Evolutionary conservation across 2,329 filamentous ascomycete genomes (phyloP).

Genomic region (Chlorencoelia australis): DNA sequence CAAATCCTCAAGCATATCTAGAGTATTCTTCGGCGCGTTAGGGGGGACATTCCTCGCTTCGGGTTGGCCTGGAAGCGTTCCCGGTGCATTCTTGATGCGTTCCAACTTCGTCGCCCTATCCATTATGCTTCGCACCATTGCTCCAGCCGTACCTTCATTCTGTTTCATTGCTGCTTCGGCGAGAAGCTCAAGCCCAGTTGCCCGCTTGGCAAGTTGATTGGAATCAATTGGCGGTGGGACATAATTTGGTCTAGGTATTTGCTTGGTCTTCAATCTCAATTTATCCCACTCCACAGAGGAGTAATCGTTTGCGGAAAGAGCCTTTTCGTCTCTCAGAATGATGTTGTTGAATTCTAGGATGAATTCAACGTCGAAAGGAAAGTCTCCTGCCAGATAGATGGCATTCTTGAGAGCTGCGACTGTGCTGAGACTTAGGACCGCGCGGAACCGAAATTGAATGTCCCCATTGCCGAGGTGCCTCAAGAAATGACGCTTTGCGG

Average conservation of each 20-base stretch:
- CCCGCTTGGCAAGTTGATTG: background rate
- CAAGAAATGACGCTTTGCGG: too few relatives aligned
- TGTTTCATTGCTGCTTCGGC: background rate
- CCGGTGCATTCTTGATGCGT: slow-evolving; percentile 2
- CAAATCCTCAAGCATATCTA: slow-evolving; percentile 4
- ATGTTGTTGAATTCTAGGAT: slow-evolving; percentile 7
- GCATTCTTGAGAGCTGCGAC: slow-evolving; percentile 9
- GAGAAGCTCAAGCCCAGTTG: background rate
- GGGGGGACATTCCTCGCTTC: background rate
- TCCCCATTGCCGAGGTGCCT: slow-evolving; percentile 1
- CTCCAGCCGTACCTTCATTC: background rate
- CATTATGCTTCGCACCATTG: background rate
- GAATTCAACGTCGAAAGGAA: slow-evolving; percentile 10
- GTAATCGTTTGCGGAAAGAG: background rate
- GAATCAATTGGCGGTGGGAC: background rate
- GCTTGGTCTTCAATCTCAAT: slow-evolving; percentile 1
- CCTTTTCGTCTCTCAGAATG: background rate
- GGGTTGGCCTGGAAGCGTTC: background rate
- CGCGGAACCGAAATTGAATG: slow-evolving; percentile 10
- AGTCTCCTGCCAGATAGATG: slow-evolving; percentile 6
- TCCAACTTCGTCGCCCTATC: background rate
- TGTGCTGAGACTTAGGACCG: slow-evolving; percentile 1
- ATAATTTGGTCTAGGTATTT: background rate
- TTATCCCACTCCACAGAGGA: background rate
- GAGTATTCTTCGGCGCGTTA: background rate